Conservation (phyloP, 169 alveolate genomes). For the Plasmodium blacklocki region DNA sequence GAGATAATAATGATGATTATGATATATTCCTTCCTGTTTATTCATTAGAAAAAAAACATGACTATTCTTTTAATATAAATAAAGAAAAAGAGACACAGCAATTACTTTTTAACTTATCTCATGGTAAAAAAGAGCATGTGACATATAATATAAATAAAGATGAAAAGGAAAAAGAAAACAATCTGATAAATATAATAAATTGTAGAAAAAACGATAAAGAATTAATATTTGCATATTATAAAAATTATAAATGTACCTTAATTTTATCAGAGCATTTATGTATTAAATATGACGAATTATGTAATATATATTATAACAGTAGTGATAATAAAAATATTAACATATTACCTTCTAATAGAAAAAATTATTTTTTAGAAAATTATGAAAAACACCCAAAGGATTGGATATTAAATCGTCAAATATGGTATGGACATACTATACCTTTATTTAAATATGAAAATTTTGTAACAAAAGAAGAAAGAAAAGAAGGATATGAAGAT, state of each 20-base stretch:
- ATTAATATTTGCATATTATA: slow-evolving; percentile 21
- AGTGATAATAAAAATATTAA: background rate
- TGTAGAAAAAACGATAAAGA: background rate
- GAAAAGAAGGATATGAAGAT: background rate
- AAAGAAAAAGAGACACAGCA: background rate
- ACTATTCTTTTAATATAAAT: background rate
- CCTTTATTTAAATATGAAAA: slow-evolving; percentile 49
- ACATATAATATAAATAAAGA: background rate
- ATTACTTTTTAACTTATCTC: no score
- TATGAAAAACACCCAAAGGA: background rate
- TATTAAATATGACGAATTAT: slow-evolving; percentile 18
- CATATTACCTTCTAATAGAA: slow-evolving; percentile 36
- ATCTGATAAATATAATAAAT: background rate
- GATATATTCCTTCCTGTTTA: slow-evolving; percentile 40
- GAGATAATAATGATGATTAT: background rate
- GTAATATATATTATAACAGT: slow-evolving; percentile 9
- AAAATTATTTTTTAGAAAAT: slow-evolving; percentile 17
- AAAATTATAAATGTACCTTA: slow-evolving; percentile 20
- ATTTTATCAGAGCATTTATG: slow-evolving; percentile 27
- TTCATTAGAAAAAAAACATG: background rate
- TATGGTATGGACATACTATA: slow-evolving; percentile 30
- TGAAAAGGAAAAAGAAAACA: background rate
- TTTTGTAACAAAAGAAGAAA: background rate
- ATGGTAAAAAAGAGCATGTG: background rate
- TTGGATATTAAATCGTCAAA: slow-evolving; percentile 47